Evolutionary conservation across 805 yeast genomes (phyloP), one percentile per base, ranked within the genome.

Genomic region (Monosporozyma aerobia): DNA sequence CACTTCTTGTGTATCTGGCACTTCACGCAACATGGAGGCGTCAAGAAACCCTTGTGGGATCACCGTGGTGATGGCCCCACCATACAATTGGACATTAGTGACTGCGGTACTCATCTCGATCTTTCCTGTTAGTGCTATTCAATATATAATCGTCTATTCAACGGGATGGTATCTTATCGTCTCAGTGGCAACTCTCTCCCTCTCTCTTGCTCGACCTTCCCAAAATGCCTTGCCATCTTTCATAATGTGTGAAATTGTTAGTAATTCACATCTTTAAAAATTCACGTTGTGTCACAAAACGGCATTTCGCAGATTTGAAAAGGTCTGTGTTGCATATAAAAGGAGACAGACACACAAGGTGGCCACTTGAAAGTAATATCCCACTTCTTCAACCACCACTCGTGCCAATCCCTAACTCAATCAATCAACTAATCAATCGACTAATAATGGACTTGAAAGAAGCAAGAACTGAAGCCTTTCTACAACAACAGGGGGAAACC

Each of bases 1-100:
- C 27, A 92, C 97, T 66, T 92, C 99, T 65, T 94, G 98, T 1
- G 90, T 82, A 62, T 94, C 97, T 0, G 99, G 98, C 3, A 94
- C 80, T 55, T 87, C 87, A 53, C 99, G 73, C 48, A 90, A 64
- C 39, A 73, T 67, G 1, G 96, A 85, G 0, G 90, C 97, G 67
- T 94, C 97, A 1, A 84, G 63, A 48, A 84, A 74, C 0, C 77
- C 78, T 1, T 58, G 53, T 0, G 96, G 96, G 5, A 90, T 54
- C 3, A 67, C 68, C 0, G 81, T 75, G 2, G 74, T 62, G 19
- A 90, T 76, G 0, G 96, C 94, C 1, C 97, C 98, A 0, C 98
- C 98, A 63, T 84, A 90, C 5, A 90, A 68, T 32, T 70, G 48
- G 3, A 51, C 50, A 9, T 32, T 47, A 11, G 27, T 29, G 11